A percentile compares a stretch with the other conserved stretches of the same genome.
These are phyloP conservation scores for Cucurbita maxima DNA, from an alignment of 306 rosid species.

Conservation along the genomic window DNA sequence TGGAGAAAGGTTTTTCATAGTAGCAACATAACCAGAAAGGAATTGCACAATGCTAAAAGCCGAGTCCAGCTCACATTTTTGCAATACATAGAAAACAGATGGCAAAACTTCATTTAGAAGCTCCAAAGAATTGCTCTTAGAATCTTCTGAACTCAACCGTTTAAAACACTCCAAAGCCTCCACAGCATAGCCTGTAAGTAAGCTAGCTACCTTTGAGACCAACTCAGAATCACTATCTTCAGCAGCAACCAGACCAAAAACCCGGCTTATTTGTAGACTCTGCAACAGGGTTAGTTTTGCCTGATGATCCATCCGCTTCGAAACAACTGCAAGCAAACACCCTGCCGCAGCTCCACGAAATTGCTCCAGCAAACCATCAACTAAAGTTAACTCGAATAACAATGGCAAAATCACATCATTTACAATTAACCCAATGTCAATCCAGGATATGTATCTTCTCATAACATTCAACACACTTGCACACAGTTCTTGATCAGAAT, in stretches of 20 bases:
- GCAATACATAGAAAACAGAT: slow-evolving; percentile 62
- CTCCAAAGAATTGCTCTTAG: slow-evolving; percentile 52
- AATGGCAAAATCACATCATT: slow-evolving; percentile 68
- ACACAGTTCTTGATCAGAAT: slow-evolving; percentile 55
- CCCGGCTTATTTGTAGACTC: slow-evolving; percentile 57
- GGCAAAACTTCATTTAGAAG: slow-evolving; percentile 74
- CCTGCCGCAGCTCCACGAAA: slow-evolving; percentile 68
- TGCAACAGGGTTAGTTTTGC: slow-evolving; percentile 63
- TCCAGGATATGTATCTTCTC: slow-evolving; percentile 85
- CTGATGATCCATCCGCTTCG: slow-evolving; percentile 75
- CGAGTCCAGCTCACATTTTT: slow-evolving; percentile 66
- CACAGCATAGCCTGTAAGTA: slow-evolving; percentile 71
- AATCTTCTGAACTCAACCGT: slow-evolving; percentile 56
- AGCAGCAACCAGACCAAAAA: slow-evolving; percentile 47
- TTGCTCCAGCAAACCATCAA: slow-evolving; percentile 43
- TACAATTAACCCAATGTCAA: slow-evolving; percentile 70
- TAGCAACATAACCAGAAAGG: slow-evolving; percentile 64
- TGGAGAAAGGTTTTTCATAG: slow-evolving; percentile 53
- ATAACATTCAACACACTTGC: slow-evolving; percentile 54
- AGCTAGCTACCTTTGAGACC: slow-evolving; percentile 45
- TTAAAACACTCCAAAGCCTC: slow-evolving; percentile 89
- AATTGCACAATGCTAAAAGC: slow-evolving; percentile 72
- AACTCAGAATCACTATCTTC: slow-evolving; percentile 51
- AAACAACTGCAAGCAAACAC: slow-evolving; percentile 75
- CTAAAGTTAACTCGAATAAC: slow-evolving; percentile 71